These are phyloP conservation scores for Bruguiera gymnorhiza DNA, from an alignment of 345 rosid genomes.

Conservation along the genomic window DNA sequence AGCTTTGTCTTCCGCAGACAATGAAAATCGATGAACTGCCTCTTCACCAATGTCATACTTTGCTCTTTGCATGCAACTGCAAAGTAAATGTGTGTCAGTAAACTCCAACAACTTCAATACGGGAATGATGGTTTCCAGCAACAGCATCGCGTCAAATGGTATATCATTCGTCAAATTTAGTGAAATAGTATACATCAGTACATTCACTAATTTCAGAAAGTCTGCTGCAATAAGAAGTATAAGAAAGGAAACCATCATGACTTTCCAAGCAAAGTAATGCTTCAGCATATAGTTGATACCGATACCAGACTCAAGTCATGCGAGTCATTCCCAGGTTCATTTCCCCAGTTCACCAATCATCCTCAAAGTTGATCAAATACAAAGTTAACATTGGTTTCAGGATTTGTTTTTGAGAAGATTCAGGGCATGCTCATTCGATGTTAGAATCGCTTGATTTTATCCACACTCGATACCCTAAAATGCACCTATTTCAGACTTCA, in stretches of 20 bases:
- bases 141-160: background rate
- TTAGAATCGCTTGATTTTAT: too few species aligned
- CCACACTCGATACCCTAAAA: too few species aligned
- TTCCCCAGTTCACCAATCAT: background rate
- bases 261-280: background rate
- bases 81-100: conserved; percentile 24
- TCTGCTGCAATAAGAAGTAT: background rate
- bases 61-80: conserved; percentile 94
- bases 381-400: too few species aligned
- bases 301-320: background rate
- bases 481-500: too few species aligned
- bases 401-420: too few species aligned
- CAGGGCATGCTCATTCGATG: too few species aligned
- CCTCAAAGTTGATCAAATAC: too few species aligned
- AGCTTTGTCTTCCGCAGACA: conserved; percentile 96
- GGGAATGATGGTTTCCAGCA: background rate
- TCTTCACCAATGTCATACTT: conserved; percentile 94
- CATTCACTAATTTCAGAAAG: background rate
- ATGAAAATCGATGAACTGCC: conserved; percentile 83
- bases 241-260: background rate
- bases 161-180: background rate
- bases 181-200: background rate
- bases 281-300: background rate
- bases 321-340: background rate
- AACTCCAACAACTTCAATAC: background rate